Conservation (phyloP, 495 filamentous ascomycete genomes). For the Hypoxylon intermedium region DNA sequence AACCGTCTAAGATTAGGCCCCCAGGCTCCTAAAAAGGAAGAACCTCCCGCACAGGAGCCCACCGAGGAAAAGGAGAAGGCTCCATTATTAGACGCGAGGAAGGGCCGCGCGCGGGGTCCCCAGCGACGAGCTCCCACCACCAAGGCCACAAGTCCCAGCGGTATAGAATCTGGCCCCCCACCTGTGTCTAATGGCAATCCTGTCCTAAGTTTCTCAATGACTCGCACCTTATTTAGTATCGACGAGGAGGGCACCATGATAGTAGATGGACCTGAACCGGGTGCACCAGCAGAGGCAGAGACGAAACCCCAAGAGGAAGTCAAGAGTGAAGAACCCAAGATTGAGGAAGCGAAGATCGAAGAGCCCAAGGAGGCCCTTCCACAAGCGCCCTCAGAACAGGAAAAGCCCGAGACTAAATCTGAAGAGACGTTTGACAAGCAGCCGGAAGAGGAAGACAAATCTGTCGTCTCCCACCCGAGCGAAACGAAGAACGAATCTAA, state of each 20-base stretch:
- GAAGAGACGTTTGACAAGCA: constrained; percentile 31
- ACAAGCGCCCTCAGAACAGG: constrained; percentile 38
- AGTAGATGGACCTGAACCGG: constrained; percentile 44
- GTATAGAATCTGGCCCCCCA: constrained; percentile 34
- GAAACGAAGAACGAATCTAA: constrained; percentile 19
- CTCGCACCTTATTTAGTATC: constrained; percentile 57
- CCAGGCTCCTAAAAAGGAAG: constrained; percentile 73
- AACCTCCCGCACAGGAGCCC: constrained; percentile 60
- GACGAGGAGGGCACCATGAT: constrained; percentile 58
- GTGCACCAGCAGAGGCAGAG: constrained; percentile 24
- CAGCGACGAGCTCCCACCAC: constrained; percentile 70
- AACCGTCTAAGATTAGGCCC: constrained; percentile 83
- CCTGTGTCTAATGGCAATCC: constrained; percentile 36
- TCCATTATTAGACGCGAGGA: constrained; percentile 83
- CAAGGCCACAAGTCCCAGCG: constrained; percentile 53
- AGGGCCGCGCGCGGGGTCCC: constrained; percentile 87
- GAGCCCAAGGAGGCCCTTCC: constrained; percentile 40
- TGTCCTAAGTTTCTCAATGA: constrained; percentile 47
- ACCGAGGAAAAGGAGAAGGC: constrained; percentile 71
- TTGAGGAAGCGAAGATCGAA: constrained; percentile 16
- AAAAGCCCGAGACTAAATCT: constrained; percentile 30
- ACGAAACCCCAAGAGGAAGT: constrained; percentile 24
- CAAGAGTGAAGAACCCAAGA: constrained; percentile 30
- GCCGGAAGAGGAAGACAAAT: constrained; percentile 24
- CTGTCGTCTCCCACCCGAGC: constrained; percentile 5